Percentiles rank a stretch among this genome's conserved stretches.
These are phyloP conservation scores for Ogataea pini DNA, from an alignment of 805 yeast species.

Conservation along the genomic window DNA sequence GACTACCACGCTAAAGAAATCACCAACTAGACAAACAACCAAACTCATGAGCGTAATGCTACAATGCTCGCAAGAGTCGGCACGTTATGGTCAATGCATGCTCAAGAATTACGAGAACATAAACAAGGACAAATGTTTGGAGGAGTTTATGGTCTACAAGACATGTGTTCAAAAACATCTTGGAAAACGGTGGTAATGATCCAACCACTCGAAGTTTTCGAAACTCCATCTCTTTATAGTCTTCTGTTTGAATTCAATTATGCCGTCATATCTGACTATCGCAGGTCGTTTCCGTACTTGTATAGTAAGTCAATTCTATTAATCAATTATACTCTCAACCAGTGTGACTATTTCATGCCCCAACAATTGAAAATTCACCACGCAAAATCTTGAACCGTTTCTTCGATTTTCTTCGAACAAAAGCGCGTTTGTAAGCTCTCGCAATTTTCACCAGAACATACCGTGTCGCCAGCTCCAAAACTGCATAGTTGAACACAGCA, in stretches of 20 bases:
- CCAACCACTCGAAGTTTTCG: too few relatives aligned
- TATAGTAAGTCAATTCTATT: neutral
- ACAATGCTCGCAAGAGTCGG: slow-evolving; percentile 32
- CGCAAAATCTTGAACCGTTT: slow-evolving; percentile 41
- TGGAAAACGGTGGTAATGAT: slow-evolving; percentile 33
- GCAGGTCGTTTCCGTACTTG: neutral
- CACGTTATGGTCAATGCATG: slow-evolving; percentile 57
- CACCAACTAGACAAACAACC: slow-evolving; percentile 34
- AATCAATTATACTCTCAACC: too few relatives aligned
- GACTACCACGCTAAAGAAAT: slow-evolving; percentile 18
- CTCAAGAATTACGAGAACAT: slow-evolving; percentile 50
- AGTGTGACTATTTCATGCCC: too few relatives aligned
- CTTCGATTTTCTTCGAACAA: slow-evolving; percentile 33
- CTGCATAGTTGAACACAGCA: slow-evolving; percentile 50
- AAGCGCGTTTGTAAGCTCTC: slow-evolving; percentile 37
- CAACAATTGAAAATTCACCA: slow-evolving; percentile 26
- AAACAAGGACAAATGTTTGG: slow-evolving; percentile 50
- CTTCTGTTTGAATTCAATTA: neutral
- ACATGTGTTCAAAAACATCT: slow-evolving; percentile 46
- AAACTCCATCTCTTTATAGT: neutral
- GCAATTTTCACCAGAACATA: slow-evolving; percentile 45
- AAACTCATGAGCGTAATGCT: slow-evolving; percentile 34
- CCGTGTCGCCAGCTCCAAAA: slow-evolving; percentile 48
- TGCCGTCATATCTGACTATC: neutral
- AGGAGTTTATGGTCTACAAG: slow-evolving; percentile 51